Base-by-base conservation (phyloP, 2,329 filamentous ascomycete species). In the Talaromyces sp. region DNA sequence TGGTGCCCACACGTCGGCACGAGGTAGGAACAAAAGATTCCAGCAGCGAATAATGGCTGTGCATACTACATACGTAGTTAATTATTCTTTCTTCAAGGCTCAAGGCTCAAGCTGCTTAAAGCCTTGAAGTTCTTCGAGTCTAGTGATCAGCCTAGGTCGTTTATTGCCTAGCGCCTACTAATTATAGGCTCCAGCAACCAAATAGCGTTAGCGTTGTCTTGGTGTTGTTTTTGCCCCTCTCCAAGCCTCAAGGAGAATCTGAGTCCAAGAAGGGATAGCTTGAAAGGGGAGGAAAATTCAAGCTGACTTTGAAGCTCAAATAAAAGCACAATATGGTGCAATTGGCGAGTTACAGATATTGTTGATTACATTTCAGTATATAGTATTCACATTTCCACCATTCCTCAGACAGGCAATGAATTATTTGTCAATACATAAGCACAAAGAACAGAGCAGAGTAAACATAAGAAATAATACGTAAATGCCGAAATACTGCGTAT, bases 191-290 rank as follows among this genome's bases (percentile, higher is more conserved):
- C 48, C 39, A 52, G n/a, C 21, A 19, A 52, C 48, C 19, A 39
- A 39, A 52, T 39, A 15, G 48, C 35, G 48, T 52, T 52, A 52
- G 48, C 35, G 6, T 52, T 52, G 48, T 52, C 48, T 52, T 39
- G 31, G 35, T 37, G 33, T 13, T n/a, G n/a, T 28, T 39, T 52
- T 39, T 52, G 48, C 48, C 48, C 48, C 48, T 51, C 48, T 25
- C 8, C 43, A 46, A 46, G 25, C 22, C n/a, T n/a, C n/a, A 48
- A 17, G 41, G 41, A 28, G 25, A 21, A 17, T 48, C 28, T 35
- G 45, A 48, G 45, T 33, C 28, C 28, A 46, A 22, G n/a, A 17
- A 33, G 28, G 19, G 45, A 11, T 5, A 48, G n/a, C 45, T 35
- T 33, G 45, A 10, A 48, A 48, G 25, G 28, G 15, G 21, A 33